phyloP scores from a whole-genome alignment of 2,329 filamentous ascomycete genomes.

The Fusarium begoniae region DNA sequence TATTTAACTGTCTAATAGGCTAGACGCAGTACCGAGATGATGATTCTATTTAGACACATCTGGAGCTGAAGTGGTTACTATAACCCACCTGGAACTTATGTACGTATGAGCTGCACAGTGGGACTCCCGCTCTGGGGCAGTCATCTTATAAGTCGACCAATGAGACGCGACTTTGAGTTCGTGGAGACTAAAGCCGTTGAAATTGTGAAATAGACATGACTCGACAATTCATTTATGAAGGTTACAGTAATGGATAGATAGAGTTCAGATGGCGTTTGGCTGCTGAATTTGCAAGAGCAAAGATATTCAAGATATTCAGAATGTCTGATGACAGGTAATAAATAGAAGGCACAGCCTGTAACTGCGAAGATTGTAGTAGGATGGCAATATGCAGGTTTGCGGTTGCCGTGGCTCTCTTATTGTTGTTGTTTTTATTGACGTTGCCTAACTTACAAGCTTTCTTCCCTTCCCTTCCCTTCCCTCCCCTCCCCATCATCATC shows the following conservation, averaged over 20 bases:
- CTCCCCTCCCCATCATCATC: slow-evolving; percentile 15
- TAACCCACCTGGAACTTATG: neutral
- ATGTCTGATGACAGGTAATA: neutral
- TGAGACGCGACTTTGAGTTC: neutral
- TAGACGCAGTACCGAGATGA: neutral
- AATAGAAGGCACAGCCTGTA: neutral
- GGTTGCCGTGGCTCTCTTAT: slow-evolving; percentile 29
- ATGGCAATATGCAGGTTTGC: slow-evolving; percentile 2
- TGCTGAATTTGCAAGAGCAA: too few relatives aligned
- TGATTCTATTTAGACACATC: neutral
- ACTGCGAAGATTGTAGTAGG: neutral
- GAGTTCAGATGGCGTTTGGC: neutral
- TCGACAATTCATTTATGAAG: neutral
- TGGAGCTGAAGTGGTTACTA: neutral
- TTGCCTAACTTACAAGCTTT: neutral
- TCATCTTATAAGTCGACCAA: slow-evolving; percentile 5
- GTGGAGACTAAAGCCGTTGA: neutral
- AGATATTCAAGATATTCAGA: neutral
- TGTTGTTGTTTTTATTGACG: slow-evolving; percentile 34
- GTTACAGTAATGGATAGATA: neutral
- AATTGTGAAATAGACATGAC: neutral
- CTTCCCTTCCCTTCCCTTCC: neutral
- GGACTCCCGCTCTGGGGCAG: slow-evolving; percentile 27
- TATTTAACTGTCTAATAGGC: neutral
- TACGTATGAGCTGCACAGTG: slow-evolving; percentile 21